phyloP scores from a whole-genome alignment of 2,329 filamentous ascomycete genomes.

The Diaporthe destruens region DNA sequence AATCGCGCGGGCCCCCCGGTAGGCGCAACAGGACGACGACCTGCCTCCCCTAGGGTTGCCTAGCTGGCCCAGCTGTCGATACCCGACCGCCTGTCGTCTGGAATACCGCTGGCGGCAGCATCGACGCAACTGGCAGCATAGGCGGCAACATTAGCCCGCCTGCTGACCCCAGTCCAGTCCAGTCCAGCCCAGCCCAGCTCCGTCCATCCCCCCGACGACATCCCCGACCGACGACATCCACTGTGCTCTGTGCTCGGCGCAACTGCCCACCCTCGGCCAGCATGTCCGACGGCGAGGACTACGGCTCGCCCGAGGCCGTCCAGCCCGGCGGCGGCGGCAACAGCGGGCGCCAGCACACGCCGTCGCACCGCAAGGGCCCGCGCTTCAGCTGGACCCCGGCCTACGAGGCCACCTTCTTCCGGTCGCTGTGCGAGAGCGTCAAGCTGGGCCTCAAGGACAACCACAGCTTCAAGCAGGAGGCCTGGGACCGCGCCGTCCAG shows the following conservation, averaged over 20 bases:
- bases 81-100: neutral
- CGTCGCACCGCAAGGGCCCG: constrained; percentile 53
- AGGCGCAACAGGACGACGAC: constrained; percentile 24
- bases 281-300: constrained; percentile 53
- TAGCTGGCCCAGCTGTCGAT: constrained; percentile 12
- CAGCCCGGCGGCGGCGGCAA: constrained; percentile 41
- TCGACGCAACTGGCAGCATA: neutral
- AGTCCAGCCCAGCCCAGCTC: neutral
- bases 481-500: constrained; percentile 69
- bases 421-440: constrained; percentile 71
- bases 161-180: neutral
- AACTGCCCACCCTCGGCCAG: constrained; percentile 6
- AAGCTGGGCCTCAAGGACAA: constrained; percentile 62
- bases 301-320: constrained; percentile 41
- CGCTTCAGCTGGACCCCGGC: constrained; percentile 72
- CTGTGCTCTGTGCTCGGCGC: neutral
- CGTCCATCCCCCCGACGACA: neutral
- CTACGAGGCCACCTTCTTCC: constrained; percentile 72
- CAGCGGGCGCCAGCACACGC: constrained; percentile 45
- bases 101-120: neutral
- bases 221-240: neutral
- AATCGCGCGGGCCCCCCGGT: constrained; percentile 15
- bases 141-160: neutral
- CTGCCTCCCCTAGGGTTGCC: constrained; percentile 6
- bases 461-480: constrained; percentile 72